These are phyloP conservation scores for Tylopilus sp. DNA, from an alignment of 1,284 basidiomycete species.

Conservation along the genomic window DNA sequence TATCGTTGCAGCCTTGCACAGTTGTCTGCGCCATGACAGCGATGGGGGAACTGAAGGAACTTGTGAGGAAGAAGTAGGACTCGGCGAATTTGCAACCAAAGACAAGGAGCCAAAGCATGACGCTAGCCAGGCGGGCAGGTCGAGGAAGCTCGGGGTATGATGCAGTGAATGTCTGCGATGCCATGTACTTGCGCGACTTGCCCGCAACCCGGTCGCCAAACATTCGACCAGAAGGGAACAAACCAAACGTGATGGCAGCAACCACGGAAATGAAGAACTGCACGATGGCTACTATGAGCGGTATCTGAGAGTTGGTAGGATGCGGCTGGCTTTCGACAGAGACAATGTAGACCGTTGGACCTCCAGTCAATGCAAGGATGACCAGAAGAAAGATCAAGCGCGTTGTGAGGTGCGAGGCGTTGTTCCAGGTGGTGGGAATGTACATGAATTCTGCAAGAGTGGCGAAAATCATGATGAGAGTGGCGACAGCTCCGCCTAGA, in stretches of 20 bases:
- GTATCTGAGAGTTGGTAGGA: conserved; percentile 49
- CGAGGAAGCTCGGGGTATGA: conserved; percentile 79
- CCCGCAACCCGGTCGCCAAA: conserved; percentile 95
- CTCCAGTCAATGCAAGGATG: conserved; percentile 82
- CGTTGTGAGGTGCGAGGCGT: conserved; percentile 89
- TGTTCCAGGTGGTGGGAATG: conserved; percentile 98
- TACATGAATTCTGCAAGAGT: conserved; percentile 91
- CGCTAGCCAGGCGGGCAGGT: conserved; percentile 71
- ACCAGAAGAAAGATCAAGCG: conserved; percentile 84
- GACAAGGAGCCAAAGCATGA: conserved; percentile 84
- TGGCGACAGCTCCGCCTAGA: conserved; percentile 86
- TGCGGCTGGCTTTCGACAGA: conserved; percentile 62
- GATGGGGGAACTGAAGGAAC: conserved; percentile 89
- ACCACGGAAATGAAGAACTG: conserved; percentile 87
- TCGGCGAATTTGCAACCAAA: conserved; percentile 92
- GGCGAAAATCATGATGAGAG: conserved; percentile 86
- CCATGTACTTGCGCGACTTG: conserved; percentile 92
- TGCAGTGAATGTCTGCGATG: conserved; percentile 94
- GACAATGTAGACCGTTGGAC: conserved; percentile 89
- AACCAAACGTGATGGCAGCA: conserved; percentile 74
- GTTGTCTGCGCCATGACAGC: conserved; percentile 90
- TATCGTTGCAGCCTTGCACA: conserved; percentile 83
- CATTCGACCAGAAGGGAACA: conserved; percentile 89
- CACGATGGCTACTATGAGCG: conserved; percentile 82
- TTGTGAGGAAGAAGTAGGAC: conserved; percentile 94